Percentiles rank a stretch among this genome's conserved stretches.
phyloP scores from a whole-genome alignment of 2,329 filamentous ascomycete genomes.

The Ophiostoma triangulosporum region DNA sequence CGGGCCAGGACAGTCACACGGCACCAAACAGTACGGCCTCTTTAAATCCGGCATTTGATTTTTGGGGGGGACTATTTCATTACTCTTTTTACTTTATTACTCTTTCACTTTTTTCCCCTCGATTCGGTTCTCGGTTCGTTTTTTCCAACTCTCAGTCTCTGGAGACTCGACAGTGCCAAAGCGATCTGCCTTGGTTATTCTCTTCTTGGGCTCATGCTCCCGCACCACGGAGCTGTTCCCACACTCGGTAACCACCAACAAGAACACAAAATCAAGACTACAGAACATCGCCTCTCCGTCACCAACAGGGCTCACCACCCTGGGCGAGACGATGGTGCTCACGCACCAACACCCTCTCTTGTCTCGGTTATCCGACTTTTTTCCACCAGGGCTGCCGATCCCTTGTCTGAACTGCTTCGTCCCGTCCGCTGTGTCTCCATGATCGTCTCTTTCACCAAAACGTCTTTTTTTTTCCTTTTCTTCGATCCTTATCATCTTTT shows the following conservation, averaged over 20 bases:
- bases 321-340: background rate
- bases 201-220: background rate
- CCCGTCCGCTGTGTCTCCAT: background rate
- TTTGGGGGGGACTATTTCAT: conserved; percentile 4
- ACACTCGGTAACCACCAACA: background rate
- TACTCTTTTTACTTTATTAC: conserved; percentile 5
- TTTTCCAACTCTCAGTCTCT: background rate
- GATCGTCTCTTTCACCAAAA: background rate
- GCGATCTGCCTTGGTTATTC: background rate
- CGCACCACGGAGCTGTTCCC: no score
- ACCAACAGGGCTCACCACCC: background rate
- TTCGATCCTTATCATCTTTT: no score
- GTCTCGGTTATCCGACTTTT: background rate
- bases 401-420: background rate
- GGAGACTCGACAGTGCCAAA: background rate
- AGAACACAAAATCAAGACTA: background rate
- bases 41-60: background rate
- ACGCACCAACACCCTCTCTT: background rate
- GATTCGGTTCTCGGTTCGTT: background rate
- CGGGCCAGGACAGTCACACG: background rate
- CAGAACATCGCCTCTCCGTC: background rate
- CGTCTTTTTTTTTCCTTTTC: background rate
- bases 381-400: background rate
- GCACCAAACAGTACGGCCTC: conserved; percentile 1
- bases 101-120: background rate